Percentiles rank a stretch among this genome's conserved stretches.
Conservation (phyloP, 495 filamentous ascomycete species). For the Annulohypoxylon bovei region DNA sequence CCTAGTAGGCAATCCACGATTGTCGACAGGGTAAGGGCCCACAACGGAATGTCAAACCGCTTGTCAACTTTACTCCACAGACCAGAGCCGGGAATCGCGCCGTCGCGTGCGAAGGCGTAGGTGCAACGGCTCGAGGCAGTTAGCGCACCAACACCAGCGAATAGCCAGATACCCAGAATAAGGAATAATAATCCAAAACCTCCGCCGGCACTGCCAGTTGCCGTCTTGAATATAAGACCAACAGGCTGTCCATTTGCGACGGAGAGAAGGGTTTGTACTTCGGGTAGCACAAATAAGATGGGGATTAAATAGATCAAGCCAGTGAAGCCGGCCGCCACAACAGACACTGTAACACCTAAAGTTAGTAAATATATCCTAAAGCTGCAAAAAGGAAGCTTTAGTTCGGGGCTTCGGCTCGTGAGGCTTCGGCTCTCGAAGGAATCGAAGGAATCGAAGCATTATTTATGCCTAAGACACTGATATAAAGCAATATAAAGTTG, state of each 20-base stretch:
- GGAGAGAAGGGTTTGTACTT: conserved; percentile 58
- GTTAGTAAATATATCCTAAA: conserved; percentile 8
- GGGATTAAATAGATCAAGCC: conserved; percentile 67
- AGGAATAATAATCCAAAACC: conserved; percentile 79
- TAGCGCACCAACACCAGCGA: conserved; percentile 67
- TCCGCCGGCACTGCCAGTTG: conserved; percentile 68
- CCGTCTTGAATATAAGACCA: conserved; percentile 65
- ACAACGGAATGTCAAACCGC: conserved; percentile 61
- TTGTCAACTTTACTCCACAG: conserved; percentile 69
- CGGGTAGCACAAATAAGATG: conserved; percentile 70
- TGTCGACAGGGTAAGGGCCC: conserved; percentile 66
- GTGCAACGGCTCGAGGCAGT: conserved; percentile 68
- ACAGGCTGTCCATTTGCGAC: conserved; percentile 69
- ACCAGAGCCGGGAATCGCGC: conserved; percentile 72
- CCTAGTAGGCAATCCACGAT: conserved; percentile 67
- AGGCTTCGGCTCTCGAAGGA: no score
- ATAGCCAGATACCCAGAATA: conserved; percentile 73
- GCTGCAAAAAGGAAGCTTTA: neutral
- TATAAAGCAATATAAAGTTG: neutral
- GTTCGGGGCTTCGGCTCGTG: no score
- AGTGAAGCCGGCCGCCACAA: conserved; percentile 64
- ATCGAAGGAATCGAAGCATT: no score
- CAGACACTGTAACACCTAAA: conserved; percentile 51
- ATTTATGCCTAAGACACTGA: no score
- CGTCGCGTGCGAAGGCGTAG: conserved; percentile 70